A percentile compares a stretch with the other conserved stretches of the same genome.
phyloP scores from a whole-genome alignment of 768 basidiomycete genomes.

The Mycena chlorophos region DNA sequence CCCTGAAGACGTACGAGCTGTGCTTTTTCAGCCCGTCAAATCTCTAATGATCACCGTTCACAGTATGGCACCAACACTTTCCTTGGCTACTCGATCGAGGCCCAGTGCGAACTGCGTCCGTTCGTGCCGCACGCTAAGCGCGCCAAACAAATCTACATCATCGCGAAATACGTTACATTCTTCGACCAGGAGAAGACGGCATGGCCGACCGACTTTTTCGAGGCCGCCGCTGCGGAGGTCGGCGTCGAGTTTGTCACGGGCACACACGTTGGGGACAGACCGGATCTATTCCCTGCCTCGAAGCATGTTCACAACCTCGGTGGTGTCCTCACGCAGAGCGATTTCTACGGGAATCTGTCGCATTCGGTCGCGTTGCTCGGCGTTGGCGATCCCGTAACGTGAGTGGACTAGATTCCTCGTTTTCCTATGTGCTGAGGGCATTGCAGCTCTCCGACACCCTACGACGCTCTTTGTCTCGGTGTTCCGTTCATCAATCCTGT shows the following conservation, averaged over 20 bases:
- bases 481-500: constrained; percentile 41
- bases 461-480: constrained; percentile 35
- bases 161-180: constrained; percentile 5
- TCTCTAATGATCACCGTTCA: not conserved
- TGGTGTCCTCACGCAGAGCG: constrained; percentile 2
- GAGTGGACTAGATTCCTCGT: not conserved
- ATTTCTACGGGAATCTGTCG: constrained; percentile 6
- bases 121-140: constrained; percentile 30
- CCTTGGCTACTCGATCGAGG: constrained; percentile 35
- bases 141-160: constrained; percentile 8
- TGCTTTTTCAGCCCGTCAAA: not conserved
- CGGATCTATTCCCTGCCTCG: not conserved
- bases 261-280: not conserved
- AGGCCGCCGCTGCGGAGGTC: not conserved
- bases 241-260: constrained; percentile 7
- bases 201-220: constrained; percentile 10
- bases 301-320: constrained; percentile 8
- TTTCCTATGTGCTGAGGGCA: not conserved
- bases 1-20: constrained; percentile 24
- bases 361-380: constrained; percentile 10
- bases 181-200: constrained; percentile 2
- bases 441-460: constrained; percentile 27
- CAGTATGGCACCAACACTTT: constrained; percentile 4
- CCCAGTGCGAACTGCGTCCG: constrained; percentile 25
- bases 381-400: constrained; percentile 16